A percentile compares a stretch with the other conserved stretches of the same genome.
Conservation (phyloP, 192 early-diverging fungal species). For the Gorgonomyces haynaldii region DNA sequence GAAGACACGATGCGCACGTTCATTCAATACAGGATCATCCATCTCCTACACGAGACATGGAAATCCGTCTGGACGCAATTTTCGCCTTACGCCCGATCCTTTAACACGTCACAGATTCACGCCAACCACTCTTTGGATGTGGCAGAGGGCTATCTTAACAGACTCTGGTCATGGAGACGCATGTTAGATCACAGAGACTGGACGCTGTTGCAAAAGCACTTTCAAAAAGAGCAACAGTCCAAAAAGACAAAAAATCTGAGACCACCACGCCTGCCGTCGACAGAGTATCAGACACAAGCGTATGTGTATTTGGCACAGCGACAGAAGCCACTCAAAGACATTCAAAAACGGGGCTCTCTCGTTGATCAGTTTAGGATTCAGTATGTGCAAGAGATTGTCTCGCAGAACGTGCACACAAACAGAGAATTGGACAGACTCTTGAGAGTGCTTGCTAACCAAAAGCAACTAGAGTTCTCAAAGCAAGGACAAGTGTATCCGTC, state of each 20-base stretch:
- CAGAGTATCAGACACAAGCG: too few species aligned
- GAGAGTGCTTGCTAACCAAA: too few species aligned
- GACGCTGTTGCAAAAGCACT: slow-evolving; percentile 8
- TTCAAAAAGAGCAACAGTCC: slow-evolving; percentile 6
- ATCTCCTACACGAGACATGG: slow-evolving; percentile 16
- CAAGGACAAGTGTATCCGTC: too few species aligned
- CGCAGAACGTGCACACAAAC: too few species aligned
- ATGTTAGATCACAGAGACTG: slow-evolving; percentile 13
- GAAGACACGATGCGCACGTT: slow-evolving; percentile 3
- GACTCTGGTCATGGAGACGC: slow-evolving; percentile 19
- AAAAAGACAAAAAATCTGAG: too few species aligned
- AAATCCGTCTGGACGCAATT: slow-evolving; percentile 18
- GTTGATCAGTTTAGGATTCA: too few species aligned
- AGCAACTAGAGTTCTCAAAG: too few species aligned
- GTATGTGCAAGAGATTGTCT: too few species aligned
- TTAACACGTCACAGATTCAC: slow-evolving; percentile 16
- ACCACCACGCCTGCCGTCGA: too few species aligned
- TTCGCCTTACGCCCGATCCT: slow-evolving; percentile 10
- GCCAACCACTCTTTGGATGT: slow-evolving; percentile 2
- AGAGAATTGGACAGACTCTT: too few species aligned
- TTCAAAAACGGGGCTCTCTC: too few species aligned
- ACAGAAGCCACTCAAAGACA: slow-evolving; percentile 1
- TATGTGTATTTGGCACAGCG: slow-evolving; percentile 2
- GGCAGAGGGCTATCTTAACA: slow-evolving; percentile 19
- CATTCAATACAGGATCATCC: slow-evolving; percentile 16